Conservation (phyloP, 352 stramenopile species). For the Pythium guiyangense region DNA sequence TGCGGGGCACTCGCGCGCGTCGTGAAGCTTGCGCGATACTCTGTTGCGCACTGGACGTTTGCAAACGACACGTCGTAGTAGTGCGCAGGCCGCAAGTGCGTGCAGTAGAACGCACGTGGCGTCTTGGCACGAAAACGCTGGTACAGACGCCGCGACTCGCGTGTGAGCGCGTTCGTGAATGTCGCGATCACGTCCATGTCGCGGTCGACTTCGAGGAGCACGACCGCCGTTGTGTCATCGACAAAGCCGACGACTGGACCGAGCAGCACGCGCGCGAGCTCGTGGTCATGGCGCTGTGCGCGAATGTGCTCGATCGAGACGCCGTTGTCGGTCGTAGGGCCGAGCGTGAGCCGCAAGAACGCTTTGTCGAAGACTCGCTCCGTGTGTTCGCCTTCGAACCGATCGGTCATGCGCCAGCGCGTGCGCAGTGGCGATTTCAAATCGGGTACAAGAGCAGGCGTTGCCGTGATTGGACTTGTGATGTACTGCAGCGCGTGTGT, state of each 20-base stretch:
- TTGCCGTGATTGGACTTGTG: conserved; percentile 27
- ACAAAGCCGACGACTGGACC: conserved; percentile 75
- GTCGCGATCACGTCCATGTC: conserved; percentile 46
- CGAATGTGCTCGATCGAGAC: conserved; percentile 15
- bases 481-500: conserved; percentile 38
- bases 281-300: conserved; percentile 14
- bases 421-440: too few species aligned
- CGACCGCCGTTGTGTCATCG: conserved; percentile 39
- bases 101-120: conserved; percentile 59
- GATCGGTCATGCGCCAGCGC: conserved; percentile 11
- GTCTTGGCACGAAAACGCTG: conserved; percentile 40
- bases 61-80: conserved; percentile 50
- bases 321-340: conserved; percentile 19
- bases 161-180: conserved; percentile 44
- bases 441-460: neutral
- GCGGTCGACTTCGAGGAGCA: conserved; percentile 68
- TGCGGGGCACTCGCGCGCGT: conserved; percentile 25
- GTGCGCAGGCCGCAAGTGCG: conserved; percentile 50
- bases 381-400: conserved; percentile 47
- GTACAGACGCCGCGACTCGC: conserved; percentile 34
- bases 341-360: conserved; percentile 2
- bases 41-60: conserved; percentile 34
- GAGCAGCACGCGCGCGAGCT: conserved; percentile 33
- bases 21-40: conserved; percentile 43
- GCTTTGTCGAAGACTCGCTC: conserved; percentile 9